Base-by-base conservation (phyloP, 2,329 filamentous ascomycete species). In the Incumbomyces lentus region DNA sequence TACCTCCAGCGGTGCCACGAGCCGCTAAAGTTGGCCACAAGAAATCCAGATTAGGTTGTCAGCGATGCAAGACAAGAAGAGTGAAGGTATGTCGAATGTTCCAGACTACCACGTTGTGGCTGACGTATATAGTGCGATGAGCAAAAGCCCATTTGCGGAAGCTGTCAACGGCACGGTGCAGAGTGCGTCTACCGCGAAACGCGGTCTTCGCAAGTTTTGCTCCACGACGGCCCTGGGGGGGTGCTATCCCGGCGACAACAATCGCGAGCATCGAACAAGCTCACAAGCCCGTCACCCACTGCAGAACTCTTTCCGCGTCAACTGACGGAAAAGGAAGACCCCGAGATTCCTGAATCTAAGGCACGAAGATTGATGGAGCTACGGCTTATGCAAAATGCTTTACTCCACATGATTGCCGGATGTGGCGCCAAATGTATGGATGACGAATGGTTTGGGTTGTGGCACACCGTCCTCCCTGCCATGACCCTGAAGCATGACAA, bases 1-100 rank as follows among this genome's bases (percentile, higher is more conserved):
- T 50, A 62, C 63, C 64, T 66, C 47, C 59, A 67, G 11, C n/a
- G 2, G 33, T 48, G 48, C 49, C 61, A 57, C 52, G 59, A 48
- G 61, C 60, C 18, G 54, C 42, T 14, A 45, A 45, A n/a, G 33
- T 45, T 7, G 42, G 42, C 17, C 53, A 55, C 37, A 48, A 52
- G 18, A 55, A 52, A 39, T 55, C 52, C 22, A 52, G 52, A 26
- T 46, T 38, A 32, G 52, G 49, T 14, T 54, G 53, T 34, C 48
- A 49, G 37, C 54, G 47, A 32, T 55, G 53, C 40, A 51, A 52
- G 42, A 45, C 44, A 12, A 52, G 52, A 12, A 47, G 53, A 13
- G 51, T 55, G 8, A 54, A 50, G 34, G 50, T 48, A 41, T 45
- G 40, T 7, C 13, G 44, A 19, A 3, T 29, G 26, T 18, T 5